Evolutionary conservation across 768 basidiomycete species (phyloP).

Genomic region (Suillus placidus): DNA sequence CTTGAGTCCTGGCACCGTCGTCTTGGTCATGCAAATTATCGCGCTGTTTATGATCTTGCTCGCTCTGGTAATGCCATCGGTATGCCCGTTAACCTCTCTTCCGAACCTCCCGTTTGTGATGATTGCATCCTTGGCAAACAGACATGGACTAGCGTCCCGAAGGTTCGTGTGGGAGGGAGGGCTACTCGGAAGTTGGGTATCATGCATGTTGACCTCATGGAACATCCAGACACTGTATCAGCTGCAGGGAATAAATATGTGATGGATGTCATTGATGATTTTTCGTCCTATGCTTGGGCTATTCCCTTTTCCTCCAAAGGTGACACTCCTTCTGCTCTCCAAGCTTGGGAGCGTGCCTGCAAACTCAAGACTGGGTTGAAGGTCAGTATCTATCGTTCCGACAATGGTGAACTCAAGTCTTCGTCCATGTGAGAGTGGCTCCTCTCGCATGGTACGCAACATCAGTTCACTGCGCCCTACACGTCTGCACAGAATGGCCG

Average conservation of each 20-base stretch:
- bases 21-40: slow-evolving; percentile 33
- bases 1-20: slow-evolving; percentile 33
- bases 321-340: slow-evolving; percentile 26
- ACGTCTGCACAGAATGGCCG: no score
- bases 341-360: slow-evolving; percentile 30
- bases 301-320: slow-evolving; percentile 31
- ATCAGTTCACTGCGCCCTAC: no score
- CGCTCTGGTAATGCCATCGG: slow-evolving; percentile 19
- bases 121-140: slow-evolving; percentile 13
- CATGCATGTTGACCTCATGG: slow-evolving; percentile 13
- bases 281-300: no score
- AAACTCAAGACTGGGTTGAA: slow-evolving; percentile 24
- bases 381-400: slow-evolving; percentile 20
- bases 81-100: slow-evolving; percentile 12
- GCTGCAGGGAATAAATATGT: neutral
- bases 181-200: neutral
- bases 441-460: neutral
- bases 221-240: slow-evolving; percentile 29
- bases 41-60: slow-evolving; percentile 31
- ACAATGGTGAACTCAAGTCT: slow-evolving; percentile 31
- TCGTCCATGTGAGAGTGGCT: slow-evolving; percentile 17
- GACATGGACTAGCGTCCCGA: slow-evolving; percentile 1
- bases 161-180: slow-evolving; percentile 7
- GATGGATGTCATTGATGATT: no score
- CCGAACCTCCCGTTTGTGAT: neutral